Percentiles rank a stretch among this genome's conserved stretches.
Conservation (phyloP, 139 green algal genomes). For the Asterochloris erici region DNA sequence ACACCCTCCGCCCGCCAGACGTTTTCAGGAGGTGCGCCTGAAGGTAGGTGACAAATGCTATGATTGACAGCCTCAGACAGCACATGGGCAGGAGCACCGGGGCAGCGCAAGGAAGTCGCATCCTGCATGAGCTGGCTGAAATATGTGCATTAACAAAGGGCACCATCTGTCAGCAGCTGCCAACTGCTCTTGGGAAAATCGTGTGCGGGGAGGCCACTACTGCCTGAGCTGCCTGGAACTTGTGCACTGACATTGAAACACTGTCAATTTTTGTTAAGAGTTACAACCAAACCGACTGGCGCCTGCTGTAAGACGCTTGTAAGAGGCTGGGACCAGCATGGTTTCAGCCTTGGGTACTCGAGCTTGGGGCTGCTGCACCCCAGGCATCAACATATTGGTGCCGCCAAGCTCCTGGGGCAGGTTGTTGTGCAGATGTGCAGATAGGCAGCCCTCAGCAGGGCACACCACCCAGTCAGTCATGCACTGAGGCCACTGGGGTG, state of each 20-base stretch:
- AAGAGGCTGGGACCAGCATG: no score
- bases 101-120: neutral
- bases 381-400: neutral
- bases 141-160: neutral
- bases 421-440: neutral
- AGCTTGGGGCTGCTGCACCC: neutral
- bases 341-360: no score
- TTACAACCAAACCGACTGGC: no score
- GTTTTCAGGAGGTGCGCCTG: neutral
- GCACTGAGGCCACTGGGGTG: neutral
- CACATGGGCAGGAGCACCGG: neutral
- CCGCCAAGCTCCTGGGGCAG: neutral
- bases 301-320: no score
- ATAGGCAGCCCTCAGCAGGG: neutral
- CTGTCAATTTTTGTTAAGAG: no score
- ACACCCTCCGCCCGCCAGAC: conserved; percentile 44
- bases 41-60: neutral
- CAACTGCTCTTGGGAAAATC: neutral
- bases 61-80: neutral
- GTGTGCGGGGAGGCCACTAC: neutral
- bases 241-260: no score
- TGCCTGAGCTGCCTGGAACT: no score
- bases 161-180: neutral
- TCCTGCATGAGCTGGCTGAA: neutral
- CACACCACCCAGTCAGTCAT: neutral